Base-by-base conservation (phyloP, 2,329 filamentous ascomycete species). In the Chaetomium strumarium region DNA sequence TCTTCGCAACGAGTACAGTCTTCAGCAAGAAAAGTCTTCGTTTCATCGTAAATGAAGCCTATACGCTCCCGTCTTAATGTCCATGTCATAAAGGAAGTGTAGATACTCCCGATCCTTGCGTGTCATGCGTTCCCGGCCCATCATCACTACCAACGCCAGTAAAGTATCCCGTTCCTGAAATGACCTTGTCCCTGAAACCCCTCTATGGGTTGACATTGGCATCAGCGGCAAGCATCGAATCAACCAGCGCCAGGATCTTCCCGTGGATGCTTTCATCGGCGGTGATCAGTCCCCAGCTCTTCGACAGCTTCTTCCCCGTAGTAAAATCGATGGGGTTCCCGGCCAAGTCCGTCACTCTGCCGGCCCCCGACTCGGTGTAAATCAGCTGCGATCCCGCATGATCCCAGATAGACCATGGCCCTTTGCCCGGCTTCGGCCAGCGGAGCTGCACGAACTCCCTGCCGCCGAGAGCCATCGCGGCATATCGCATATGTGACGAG, bases 331-430 rank as follows among this genome's bases (percentile, higher is more conserved):
- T 52, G n/a, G 40, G 44, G 16, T 53, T 48, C 12, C 60, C 60
- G 2, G 36, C 16, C 34, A 62, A 19, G 17, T 62, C 60, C 11
- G 60, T 62, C 24, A 62, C 56, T 19, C 53, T 60, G 0, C 59
- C 59, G 0, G 45, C 49, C 6, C 59, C 59, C 1, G 60, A 58
- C 52, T 62, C 60, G 14, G 50, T 57, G 46, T 62, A 62, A 12
- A 62, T 62, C 14, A 62, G 47, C 59, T 62, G 60, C 38, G 60
- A 55, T 2, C 60, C 60, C 3, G 58, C 60, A 34, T 62, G 60
- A 39, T 61, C 60, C 59, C 59, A 61, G 14, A 59, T 50, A 13
- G 53, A 59, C 55, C 54, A 59, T 1, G 46, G 44, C 19, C 13
- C 44, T 24, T 43, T 52, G 13, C 10, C 17, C 2, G 37, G 38